Conservation (phyloP, 306 rosid genomes). For the Betula pendula region DNA sequence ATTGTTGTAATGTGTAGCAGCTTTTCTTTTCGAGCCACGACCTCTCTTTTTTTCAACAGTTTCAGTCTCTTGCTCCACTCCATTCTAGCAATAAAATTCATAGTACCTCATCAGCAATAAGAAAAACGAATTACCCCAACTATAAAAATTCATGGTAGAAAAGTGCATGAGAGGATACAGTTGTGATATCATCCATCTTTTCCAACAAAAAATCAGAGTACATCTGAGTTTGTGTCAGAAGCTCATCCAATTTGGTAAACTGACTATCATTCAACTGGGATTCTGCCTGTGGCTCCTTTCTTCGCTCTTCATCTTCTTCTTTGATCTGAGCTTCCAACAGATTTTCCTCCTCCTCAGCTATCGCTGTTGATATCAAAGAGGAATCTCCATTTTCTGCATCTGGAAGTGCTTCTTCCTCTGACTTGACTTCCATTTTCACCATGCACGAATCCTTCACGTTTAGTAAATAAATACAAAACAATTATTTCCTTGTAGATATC, state of each 20-base stretch:
- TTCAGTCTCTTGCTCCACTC: slow-evolving; percentile 46
- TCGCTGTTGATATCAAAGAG: slow-evolving; percentile 36
- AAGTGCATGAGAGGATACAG: slow-evolving; percentile 38
- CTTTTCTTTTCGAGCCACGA: slow-evolving; percentile 71
- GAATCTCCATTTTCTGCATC: slow-evolving; percentile 45
- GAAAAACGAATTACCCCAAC: background rate
- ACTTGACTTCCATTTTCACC: slow-evolving; percentile 37
- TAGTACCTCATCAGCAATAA: slow-evolving; percentile 13
- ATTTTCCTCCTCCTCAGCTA: slow-evolving; percentile 65
- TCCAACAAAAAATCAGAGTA: slow-evolving; percentile 81
- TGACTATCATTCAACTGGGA: slow-evolving; percentile 54
- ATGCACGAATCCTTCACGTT: slow-evolving; percentile 48
- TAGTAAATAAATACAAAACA: background rate
- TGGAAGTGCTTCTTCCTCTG: slow-evolving; percentile 38
- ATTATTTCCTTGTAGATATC: background rate
- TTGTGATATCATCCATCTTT: slow-evolving; percentile 91
- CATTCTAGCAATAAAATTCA: slow-evolving; percentile 49
- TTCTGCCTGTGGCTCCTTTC: slow-evolving; percentile 32
- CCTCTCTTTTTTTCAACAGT: slow-evolving; percentile 48
- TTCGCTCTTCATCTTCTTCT: slow-evolving; percentile 51
- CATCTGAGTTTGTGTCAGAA: slow-evolving; percentile 77
- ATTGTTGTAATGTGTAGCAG: slow-evolving; percentile 57
- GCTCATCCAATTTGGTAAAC: slow-evolving; percentile 87
- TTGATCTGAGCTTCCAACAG: slow-evolving; percentile 55
- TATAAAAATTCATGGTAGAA: slow-evolving; percentile 8